phyloP scores from a whole-genome alignment of 208 protist genomes.

The Acanthamoeba comandoni region DNA sequence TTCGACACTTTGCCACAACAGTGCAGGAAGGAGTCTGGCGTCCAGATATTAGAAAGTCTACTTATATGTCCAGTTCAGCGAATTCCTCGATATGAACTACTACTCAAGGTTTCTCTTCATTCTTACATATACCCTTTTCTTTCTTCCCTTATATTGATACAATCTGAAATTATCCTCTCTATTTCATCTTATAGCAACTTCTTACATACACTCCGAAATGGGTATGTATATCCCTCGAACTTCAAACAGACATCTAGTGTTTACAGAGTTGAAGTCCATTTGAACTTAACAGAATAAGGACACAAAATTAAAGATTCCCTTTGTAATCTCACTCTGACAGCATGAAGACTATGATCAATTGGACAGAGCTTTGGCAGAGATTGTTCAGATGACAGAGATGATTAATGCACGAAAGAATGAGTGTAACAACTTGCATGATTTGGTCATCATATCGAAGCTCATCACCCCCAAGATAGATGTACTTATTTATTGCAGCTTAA shows the following conservation, averaged over 20 bases:
- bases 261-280: not conserved
- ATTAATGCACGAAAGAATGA: slow-evolving; percentile 8
- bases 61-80: not conserved
- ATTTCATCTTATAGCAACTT: not conserved
- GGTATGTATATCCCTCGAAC: not conserved
- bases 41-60: slow-evolving; percentile 2
- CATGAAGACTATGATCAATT: not conserved
- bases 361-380: not conserved
- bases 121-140: not conserved
- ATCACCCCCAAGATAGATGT: slow-evolving; percentile 34
- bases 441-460: slow-evolving; percentile 7
- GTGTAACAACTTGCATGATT: not conserved
- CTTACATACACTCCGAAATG: not conserved
- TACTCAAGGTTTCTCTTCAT: not conserved
- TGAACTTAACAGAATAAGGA: too few species aligned
- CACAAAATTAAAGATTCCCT: too few species aligned
- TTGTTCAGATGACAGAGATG: not conserved
- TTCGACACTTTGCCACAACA: too few species aligned
- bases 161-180: not conserved
- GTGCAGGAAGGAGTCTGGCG: not conserved
- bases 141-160: not conserved
- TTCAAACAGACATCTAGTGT: not conserved
- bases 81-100: slow-evolving; percentile 9
- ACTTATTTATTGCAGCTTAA: too few species aligned
- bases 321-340: too few species aligned